Evolutionary conservation across 2,329 filamentous ascomycete species (phyloP).

Genomic region (Xylariaceae sp.): DNA sequence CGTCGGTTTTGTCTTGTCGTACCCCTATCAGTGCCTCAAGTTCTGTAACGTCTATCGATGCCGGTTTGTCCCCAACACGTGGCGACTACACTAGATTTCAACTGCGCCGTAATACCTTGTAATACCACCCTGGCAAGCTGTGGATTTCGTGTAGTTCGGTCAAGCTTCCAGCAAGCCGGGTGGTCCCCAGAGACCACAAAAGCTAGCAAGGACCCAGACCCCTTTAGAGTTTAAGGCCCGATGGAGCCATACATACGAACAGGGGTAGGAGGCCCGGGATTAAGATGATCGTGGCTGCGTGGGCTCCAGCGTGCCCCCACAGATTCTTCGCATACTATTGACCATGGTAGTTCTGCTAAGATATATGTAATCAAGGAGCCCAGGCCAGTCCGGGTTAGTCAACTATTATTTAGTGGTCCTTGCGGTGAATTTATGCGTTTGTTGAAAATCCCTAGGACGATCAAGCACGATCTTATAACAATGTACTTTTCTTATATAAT

Average conservation of each 20-base stretch:
- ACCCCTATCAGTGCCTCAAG: background rate
- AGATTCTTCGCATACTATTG: background rate
- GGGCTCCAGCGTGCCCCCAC: too few species aligned
- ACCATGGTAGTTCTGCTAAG: background rate
- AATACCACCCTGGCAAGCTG: background rate
- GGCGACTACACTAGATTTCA: background rate
- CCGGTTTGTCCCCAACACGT: background rate
- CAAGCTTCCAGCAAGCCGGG: slow-evolving; percentile 9
- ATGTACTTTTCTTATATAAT: too few species aligned
- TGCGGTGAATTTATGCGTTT: too few species aligned
- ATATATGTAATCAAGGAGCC: background rate
- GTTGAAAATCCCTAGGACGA: too few species aligned
- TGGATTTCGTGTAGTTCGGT: slow-evolving; percentile 13
- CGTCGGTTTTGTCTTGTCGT: background rate
- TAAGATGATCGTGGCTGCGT: too few species aligned
- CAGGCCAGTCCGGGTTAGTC: too few species aligned
- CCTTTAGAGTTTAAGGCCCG: background rate
- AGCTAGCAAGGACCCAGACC: background rate
- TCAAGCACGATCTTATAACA: too few species aligned
- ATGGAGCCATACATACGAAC: background rate
- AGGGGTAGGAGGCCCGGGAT: background rate
- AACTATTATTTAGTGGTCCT: too few species aligned
- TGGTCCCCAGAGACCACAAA: background rate
- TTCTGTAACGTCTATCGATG: background rate
- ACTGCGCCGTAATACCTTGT: background rate